phyloP scores from a whole-genome alignment of 768 basidiomycete genomes.

The Clavulina sp. region DNA sequence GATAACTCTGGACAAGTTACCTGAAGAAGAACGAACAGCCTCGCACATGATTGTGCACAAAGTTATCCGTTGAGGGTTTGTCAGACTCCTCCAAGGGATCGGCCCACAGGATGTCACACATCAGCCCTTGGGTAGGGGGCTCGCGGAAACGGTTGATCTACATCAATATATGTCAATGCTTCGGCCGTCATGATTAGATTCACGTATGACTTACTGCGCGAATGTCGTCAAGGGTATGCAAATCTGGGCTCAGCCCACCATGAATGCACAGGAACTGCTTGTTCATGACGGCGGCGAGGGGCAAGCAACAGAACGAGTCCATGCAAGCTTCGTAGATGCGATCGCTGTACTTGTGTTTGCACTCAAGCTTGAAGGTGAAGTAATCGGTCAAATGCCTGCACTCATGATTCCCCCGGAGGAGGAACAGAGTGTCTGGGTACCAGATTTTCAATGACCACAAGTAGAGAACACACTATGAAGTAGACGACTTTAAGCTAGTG shows the following conservation, averaged over 20 bases:
- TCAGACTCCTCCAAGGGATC: slow-evolving; percentile 98
- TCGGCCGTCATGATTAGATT: slow-evolving; percentile 18
- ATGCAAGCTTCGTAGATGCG: slow-evolving; percentile 93
- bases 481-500: slow-evolving; percentile 3
- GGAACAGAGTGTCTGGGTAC: slow-evolving; percentile 94
- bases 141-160: slow-evolving; percentile 97
- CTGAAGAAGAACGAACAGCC: slow-evolving; percentile 97
- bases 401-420: slow-evolving; percentile 96
- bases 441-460: slow-evolving; percentile 98
- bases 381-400: slow-evolving; percentile 84
- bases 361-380: slow-evolving; percentile 52
- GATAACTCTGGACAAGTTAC: slow-evolving; percentile 27
- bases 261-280: slow-evolving; percentile 99
- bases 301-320: slow-evolving; percentile 91
- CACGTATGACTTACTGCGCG: slow-evolving; percentile 34
- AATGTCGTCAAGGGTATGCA: slow-evolving; percentile 90
- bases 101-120: slow-evolving; percentile 98
- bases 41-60: slow-evolving; percentile 89
- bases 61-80: slow-evolving; percentile 83
- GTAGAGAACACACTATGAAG: slow-evolving; percentile 76
- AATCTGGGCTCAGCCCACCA: slow-evolving; percentile 87
- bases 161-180: neutral
- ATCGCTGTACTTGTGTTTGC: slow-evolving; percentile 98
- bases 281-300: slow-evolving; percentile 96
- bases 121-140: slow-evolving; percentile 89